These are phyloP conservation scores for Epichloe bromicola DNA, from an alignment of 2,329 filamentous ascomycete species.

Conservation along the genomic window DNA sequence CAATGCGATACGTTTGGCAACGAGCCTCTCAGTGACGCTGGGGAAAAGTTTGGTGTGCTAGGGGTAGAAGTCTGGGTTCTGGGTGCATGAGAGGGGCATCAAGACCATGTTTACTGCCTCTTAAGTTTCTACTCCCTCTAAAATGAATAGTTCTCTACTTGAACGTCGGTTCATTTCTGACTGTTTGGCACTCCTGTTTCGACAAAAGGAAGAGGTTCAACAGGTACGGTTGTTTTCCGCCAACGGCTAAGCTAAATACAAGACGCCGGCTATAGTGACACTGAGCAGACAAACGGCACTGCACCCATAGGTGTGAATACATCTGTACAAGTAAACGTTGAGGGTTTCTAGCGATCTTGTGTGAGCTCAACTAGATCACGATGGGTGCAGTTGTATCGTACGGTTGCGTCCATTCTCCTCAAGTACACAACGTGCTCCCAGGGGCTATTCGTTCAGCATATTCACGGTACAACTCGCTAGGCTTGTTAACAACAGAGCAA, in stretches of 20 bases:
- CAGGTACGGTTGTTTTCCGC: neutral
- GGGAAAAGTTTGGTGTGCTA: slow-evolving; percentile 84
- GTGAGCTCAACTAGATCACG: too few species aligned
- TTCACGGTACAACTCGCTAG: too few species aligned
- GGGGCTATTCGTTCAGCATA: too few species aligned
- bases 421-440: too few species aligned
- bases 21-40: slow-evolving; percentile 83
- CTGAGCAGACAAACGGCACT: too few species aligned
- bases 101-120: neutral
- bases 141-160: neutral
- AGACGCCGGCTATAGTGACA: neutral
- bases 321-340: too few species aligned
- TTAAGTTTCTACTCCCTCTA: neutral
- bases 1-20: slow-evolving; percentile 89
- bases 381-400: too few species aligned
- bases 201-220: neutral
- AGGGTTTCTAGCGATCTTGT: too few species aligned
- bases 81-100: slow-evolving; percentile 32
- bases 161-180: neutral
- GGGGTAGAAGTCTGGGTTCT: slow-evolving; percentile 92
- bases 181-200: neutral
- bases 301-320: too few species aligned
- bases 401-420: too few species aligned
- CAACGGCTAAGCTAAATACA: neutral
- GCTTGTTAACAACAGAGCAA: too few species aligned